Conservation (phyloP, 441 rosid genomes). For the Biscutella laevigata region DNA sequence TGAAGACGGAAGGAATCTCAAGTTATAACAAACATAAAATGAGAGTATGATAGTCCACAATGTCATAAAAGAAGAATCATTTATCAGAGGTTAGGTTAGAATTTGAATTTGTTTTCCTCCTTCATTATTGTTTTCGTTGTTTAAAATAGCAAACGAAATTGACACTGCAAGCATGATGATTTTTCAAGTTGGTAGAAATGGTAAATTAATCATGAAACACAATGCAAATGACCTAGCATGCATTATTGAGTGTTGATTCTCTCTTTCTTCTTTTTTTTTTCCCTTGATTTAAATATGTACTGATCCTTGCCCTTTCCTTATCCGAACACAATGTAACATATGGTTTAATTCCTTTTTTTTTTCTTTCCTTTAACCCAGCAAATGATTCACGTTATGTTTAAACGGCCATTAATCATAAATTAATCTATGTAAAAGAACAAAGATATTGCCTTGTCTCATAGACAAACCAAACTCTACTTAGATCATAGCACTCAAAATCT, state of each 20-base stretch:
- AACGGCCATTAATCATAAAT: neutral
- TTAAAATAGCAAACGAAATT: neutral
- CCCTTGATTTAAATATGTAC: neutral
- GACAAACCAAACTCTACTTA: neutral
- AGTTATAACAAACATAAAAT: neutral
- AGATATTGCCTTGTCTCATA: too few species aligned
- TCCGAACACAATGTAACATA: neutral
- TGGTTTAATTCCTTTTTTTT: neutral
- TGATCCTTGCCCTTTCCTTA: slow-evolving; percentile 4
- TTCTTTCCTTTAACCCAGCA: neutral
- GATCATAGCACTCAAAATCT: neutral
- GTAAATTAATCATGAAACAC: slow-evolving; percentile 12
- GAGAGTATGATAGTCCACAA: neutral
- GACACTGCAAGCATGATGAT: neutral
- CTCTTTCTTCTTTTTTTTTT: too few species aligned
- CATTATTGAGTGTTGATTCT: too few species aligned
- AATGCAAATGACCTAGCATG: neutral
- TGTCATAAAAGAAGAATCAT: neutral
- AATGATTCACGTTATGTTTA: neutral
- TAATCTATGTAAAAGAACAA: neutral
- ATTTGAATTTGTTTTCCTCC: neutral
- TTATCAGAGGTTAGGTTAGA: slow-evolving; percentile 12
- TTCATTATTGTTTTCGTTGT: neutral
- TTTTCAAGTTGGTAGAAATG: slow-evolving; percentile 7
- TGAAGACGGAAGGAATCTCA: slow-evolving; percentile 17